Base-by-base conservation (phyloP, 148 eudicot species). In the Camellia sinensis region DNA sequence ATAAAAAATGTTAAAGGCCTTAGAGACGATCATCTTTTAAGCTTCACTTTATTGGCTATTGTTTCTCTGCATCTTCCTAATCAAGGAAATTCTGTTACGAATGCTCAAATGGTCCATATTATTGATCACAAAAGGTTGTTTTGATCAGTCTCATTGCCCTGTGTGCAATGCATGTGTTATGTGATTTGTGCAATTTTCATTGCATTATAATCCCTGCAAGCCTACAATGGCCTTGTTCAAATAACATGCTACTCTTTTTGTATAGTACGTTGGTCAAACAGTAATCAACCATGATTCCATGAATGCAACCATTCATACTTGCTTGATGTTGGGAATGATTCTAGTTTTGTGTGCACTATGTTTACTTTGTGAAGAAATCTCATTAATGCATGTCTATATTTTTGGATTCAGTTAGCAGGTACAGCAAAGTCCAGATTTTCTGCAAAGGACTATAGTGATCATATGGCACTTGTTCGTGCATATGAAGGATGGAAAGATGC, bases 401-500 rank as follows among this genome's bases (percentile, higher is more conserved):
- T 64, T 19, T 78, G 80, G 66, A 14, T 80, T 80, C 95, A 96
- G 99, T 86, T 94, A 84, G 99, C 99, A 53, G 98, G 98, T 66
- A 92, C 92, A n/a, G 98, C 99, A 50, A 97, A 97, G 86, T 91
- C 99, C 48, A 94, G 98, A 81, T 97, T 94, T 80, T 97, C 99
- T 78, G 99, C 98, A 4, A 97, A 97, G 89, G 99, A 97, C 86
- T 97, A 94, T 83, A 97, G 99, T 78, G 99, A 97, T 83, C 99
- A 97, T 81, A 97, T 97, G 99, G 99, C 99, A 78, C 98, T 97
- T 85, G 99, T 97, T 64, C 99, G 99, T 86, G 99, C 99, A 76
- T 97, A 92, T 86, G 99, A 97, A 90, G 99, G 99, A 83, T 97
- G 99, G 99, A 97, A 94, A 85, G 99, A 97, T 80, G 98, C 99